Evolutionary conservation across 202 grass and related monocot species (phyloP), one percentile per base, ranked within the genome.

Genomic region (Saccharum hybrid): DNA sequence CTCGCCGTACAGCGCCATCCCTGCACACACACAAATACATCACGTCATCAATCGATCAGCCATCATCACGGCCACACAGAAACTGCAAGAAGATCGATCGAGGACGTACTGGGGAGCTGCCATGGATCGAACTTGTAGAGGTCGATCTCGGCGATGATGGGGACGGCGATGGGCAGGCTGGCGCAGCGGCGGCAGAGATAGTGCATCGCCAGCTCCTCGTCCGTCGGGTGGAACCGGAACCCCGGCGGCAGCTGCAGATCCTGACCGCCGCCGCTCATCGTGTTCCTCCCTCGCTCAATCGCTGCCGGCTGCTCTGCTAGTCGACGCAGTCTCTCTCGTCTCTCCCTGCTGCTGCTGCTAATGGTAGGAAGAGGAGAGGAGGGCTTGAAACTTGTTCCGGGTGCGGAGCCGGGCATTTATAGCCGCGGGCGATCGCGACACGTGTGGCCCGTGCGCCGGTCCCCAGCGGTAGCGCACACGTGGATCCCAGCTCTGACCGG

Each of bases 161-260:
- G 87, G 26, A 91, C 91, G 38, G 88, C 65, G 88, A 97, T 93
- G 81, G 91, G 82, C 78, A 85, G 46, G 11, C 84, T 76, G 33
- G 91, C 66, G 70, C 94, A 97, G 6, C 90, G 92, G 22, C 94
- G 86, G 82, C 94, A 97, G 65, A 97, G 90, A 64, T 97, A 97
- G 91, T 97, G 94, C 82, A 34, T 82, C 64, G 86, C 91, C 10
- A 97, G 91, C 86, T 97, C 94, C 42, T 97, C 94, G 65, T 97
- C 94, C 31, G 94, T 97, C 46, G 94, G 94, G 86, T 97, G 94
- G 91, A 97, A 97, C 43, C 94, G 88, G 90, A 97, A 97, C 19
- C 94, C 94, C 14, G 94, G 94, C 21, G 94, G 94, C 54, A 97
- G 83, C 63, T 90, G 78, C 88, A 97, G 78, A 22, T 90, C 81